Evolutionary conservation across 352 stramenopile species (phyloP).

Genomic region (Globisporangium takayamanum): DNA sequence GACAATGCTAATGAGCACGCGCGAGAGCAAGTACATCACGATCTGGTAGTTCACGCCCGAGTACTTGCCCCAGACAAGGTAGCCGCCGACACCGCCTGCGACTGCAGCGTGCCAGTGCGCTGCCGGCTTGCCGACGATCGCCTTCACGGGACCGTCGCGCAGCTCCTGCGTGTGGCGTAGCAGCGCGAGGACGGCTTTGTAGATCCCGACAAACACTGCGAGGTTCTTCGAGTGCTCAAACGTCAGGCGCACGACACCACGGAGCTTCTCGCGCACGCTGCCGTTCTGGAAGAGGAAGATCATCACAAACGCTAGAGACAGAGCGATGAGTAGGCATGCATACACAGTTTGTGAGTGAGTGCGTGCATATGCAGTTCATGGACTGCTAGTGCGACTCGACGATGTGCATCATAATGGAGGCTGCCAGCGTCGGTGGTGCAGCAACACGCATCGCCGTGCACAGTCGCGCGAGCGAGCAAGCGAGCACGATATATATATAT

Average conservation of each 20-base stretch:
- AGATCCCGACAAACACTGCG: conserved; percentile 83
- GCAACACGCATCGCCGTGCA: neutral
- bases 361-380: too few relatives aligned
- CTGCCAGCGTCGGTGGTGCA: too few relatives aligned
- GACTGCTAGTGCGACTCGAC: too few relatives aligned
- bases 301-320: conserved; percentile 78
- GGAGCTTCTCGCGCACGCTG: conserved; percentile 70
- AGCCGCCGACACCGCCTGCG: conserved; percentile 67
- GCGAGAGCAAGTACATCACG: conserved; percentile 84
- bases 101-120: conserved; percentile 74
- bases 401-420: too few relatives aligned
- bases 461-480: neutral
- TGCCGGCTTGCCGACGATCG: conserved; percentile 55
- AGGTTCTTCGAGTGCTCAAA: conserved; percentile 87
- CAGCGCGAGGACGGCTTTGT: conserved; percentile 69
- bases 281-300: conserved; percentile 85
- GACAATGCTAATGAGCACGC: conserved; percentile 60
- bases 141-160: conserved; percentile 22
- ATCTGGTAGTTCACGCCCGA: conserved; percentile 88
- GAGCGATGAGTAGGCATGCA: neutral
- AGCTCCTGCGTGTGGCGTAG: conserved; percentile 50
- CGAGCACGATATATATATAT: neutral
- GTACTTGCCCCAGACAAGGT: conserved; percentile 83
- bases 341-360: neutral
- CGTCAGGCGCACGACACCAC: conserved; percentile 63